Evolutionary conservation across 176 grass and related monocot genomes (phyloP).

Genomic region (Aegilops speltoides): DNA sequence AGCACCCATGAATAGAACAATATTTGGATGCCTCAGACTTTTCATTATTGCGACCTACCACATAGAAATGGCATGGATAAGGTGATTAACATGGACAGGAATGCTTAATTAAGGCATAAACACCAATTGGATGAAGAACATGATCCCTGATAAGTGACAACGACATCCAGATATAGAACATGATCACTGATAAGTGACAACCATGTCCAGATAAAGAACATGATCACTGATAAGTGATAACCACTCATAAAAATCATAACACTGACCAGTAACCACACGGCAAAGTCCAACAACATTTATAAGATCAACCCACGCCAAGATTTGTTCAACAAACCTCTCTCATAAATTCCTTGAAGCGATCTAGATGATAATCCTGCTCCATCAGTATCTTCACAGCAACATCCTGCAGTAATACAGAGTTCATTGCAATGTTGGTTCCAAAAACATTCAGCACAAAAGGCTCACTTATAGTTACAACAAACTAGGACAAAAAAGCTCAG

Average conservation of each 20-base stretch:
- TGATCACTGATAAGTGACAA: neutral
- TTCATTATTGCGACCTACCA: constrained; percentile 84
- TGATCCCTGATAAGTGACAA: neutral
- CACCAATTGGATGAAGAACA: neutral
- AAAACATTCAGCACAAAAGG: neutral
- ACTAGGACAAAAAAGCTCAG: neutral
- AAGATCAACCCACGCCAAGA: neutral
- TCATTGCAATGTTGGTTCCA: neutral
- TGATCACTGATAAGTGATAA: neutral
- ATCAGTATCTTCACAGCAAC: constrained; percentile 98
- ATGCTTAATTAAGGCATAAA: constrained; percentile 2
- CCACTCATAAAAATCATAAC: neutral
- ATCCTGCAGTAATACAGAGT: constrained; percentile 57
- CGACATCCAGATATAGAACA: neutral
- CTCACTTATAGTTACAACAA: constrained; percentile 6
- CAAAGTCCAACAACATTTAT: neutral
- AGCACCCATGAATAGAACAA: constrained; percentile 94
- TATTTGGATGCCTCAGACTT: constrained; percentile 94
- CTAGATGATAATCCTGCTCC: constrained; percentile 97
- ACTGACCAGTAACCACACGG: neutral
- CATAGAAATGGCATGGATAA: constrained; percentile 18
- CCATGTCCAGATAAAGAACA: neutral
- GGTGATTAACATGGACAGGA: neutral
- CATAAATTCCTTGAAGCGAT: constrained; percentile 82
- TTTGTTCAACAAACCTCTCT: constrained; percentile 71